Percentiles rank a stretch among this genome's conserved stretches.
phyloP scores from a whole-genome alignment of 495 filamentous ascomycete genomes.

The Filosporella fistucella region DNA sequence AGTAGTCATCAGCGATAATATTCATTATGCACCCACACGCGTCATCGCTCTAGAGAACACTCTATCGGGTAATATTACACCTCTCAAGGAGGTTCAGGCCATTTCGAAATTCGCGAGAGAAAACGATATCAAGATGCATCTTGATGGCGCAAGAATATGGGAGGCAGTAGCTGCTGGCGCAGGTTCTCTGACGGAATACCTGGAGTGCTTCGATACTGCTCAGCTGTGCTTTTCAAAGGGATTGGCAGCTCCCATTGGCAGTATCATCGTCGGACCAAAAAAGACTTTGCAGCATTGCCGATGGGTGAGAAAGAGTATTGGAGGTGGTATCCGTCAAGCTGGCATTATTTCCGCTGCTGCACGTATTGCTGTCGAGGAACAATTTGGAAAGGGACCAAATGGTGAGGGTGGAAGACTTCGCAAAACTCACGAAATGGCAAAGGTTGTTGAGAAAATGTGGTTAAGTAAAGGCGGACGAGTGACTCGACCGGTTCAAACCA shows the following conservation, averaged over 20 bases:
- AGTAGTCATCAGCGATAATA: constrained; percentile 34
- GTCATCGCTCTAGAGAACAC: constrained; percentile 83
- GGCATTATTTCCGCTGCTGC: constrained; percentile 54
- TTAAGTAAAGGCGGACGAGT: not conserved
- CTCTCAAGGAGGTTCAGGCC: constrained; percentile 58
- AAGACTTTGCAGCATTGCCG: constrained; percentile 62
- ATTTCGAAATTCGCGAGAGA: constrained; percentile 65
- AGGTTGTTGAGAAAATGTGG: not conserved
- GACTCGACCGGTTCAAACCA: not conserved
- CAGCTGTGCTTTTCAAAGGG: constrained; percentile 84
- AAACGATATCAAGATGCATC: constrained; percentile 65
- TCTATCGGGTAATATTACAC: constrained; percentile 68
- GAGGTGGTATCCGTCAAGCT: constrained; percentile 73
- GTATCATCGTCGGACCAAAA: constrained; percentile 56
- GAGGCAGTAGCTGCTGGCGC: not conserved
- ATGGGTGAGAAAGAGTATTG: constrained; percentile 77
- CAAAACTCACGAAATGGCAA: not conserved
- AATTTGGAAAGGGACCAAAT: constrained; percentile 37
- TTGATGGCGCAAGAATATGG: constrained; percentile 83
- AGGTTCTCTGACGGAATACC: constrained; percentile 43
- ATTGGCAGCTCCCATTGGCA: constrained; percentile 80
- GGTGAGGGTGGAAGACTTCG: constrained; percentile 1
- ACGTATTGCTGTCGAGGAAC: constrained; percentile 54
- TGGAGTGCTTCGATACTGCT: constrained; percentile 71
- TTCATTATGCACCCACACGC: constrained; percentile 65